A percentile compares a stretch with the other conserved stretches of the same genome.
Conservation (phyloP, 169 alveolate genomes). For the Cryptosporidium viatorum region DNA sequence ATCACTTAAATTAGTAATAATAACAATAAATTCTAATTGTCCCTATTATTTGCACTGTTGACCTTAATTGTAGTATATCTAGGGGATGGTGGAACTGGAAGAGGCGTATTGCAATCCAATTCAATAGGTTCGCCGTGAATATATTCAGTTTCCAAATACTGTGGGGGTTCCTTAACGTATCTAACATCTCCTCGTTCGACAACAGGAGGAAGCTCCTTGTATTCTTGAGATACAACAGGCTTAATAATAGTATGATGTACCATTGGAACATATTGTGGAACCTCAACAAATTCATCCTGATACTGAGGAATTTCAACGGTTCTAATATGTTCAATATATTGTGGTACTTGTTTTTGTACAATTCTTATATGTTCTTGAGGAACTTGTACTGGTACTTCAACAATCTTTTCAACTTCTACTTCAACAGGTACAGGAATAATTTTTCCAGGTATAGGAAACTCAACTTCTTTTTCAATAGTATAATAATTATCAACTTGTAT, state of each 20-base stretch:
- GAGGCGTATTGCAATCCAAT: conserved; percentile 49
- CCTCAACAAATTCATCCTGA: conserved; percentile 69
- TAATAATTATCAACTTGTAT: conserved; percentile 43
- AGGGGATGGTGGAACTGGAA: conserved; percentile 65
- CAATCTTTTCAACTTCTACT: conserved; percentile 68
- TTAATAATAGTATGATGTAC: conserved; percentile 68
- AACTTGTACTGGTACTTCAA: conserved; percentile 70
- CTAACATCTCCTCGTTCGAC: conserved; percentile 63
- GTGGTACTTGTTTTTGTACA: conserved; percentile 72
- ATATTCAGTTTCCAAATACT: conserved; percentile 60
- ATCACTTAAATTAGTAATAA: no score
- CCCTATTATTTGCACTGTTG: neutral
- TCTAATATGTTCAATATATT: conserved; percentile 66
- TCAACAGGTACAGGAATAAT: conserved; percentile 71
- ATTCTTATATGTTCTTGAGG: conserved; percentile 65
- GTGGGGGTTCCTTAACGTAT: conserved; percentile 68
- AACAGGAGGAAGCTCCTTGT: conserved; percentile 74
- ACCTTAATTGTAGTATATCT: conserved; percentile 48
- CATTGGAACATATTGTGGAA: conserved; percentile 67
- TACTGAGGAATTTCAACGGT: conserved; percentile 71
- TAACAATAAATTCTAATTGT: neutral
- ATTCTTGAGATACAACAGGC: conserved; percentile 70
- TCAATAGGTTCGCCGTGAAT: conserved; percentile 67
- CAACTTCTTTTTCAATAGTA: conserved; percentile 68
- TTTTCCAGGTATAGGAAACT: conserved; percentile 59